Percentiles rank a stretch among this genome's conserved stretches.
phyloP scores from a whole-genome alignment of 2,329 filamentous ascomycete species.

The Pyrenophora seminiperda region DNA sequence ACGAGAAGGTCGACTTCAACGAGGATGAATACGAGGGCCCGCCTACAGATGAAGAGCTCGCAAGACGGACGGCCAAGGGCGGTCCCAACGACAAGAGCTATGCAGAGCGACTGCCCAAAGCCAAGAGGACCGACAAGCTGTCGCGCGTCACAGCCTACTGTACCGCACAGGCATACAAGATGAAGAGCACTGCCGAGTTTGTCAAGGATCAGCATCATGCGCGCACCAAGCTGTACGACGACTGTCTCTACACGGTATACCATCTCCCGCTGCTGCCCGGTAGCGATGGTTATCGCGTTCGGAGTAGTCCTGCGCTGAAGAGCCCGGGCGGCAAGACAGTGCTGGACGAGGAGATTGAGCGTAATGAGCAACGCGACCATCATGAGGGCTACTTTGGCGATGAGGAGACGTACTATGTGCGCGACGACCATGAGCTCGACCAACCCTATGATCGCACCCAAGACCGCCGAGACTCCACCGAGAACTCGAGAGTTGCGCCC shows the following conservation, averaged over 20 bases:
- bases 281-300: slow-evolving; percentile 81
- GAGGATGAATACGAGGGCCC: slow-evolving; percentile 64
- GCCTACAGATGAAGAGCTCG: slow-evolving; percentile 68
- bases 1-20: slow-evolving; percentile 59
- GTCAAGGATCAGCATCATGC: slow-evolving; percentile 85
- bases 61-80: slow-evolving; percentile 67
- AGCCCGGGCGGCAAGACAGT: slow-evolving; percentile 92
- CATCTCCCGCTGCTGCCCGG: slow-evolving; percentile 87
- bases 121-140: slow-evolving; percentile 82
- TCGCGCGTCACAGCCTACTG: slow-evolving; percentile 94
- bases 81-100: slow-evolving; percentile 81
- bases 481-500: slow-evolving; percentile 62
- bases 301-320: slow-evolving; percentile 89
- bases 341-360: slow-evolving; percentile 92
- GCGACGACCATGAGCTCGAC: slow-evolving; percentile 39
- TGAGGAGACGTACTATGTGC: slow-evolving; percentile 61
- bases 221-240: slow-evolving; percentile 95
- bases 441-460: slow-evolving; percentile 24
- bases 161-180: slow-evolving; percentile 90
- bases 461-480: slow-evolving; percentile 29
- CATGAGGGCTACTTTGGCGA: slow-evolving; percentile 90
- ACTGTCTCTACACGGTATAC: slow-evolving; percentile 95
- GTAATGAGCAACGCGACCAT: slow-evolving; percentile 86
- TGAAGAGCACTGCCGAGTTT: slow-evolving; percentile 86
- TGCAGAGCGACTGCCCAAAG: slow-evolving; percentile 89